Base-by-base conservation (phyloP, 1,284 basidiomycete genomes). In the Megacollybia platyphylla region DNA sequence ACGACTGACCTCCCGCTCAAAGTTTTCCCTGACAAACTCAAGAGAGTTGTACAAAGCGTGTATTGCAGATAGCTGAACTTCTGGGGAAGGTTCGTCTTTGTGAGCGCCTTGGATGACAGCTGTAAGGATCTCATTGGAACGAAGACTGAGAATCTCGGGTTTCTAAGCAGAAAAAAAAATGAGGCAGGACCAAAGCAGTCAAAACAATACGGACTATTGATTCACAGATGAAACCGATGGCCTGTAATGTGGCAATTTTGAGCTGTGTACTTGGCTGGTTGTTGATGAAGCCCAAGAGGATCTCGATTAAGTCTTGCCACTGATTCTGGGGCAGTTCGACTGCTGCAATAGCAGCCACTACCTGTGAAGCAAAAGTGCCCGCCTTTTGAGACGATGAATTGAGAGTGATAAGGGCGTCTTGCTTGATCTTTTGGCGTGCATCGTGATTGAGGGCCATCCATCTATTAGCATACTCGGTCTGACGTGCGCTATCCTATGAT, bases 141-240 rank as follows among this genome's bases (percentile, higher is more conserved):
- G 83, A 42, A 87, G 60, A 40, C 81, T 80, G 47, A 99, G 65
- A 48, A 93, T 84, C 52, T 94, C 89, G 17, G 92, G 89, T 77
- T 87, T 86, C 90, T 96, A 46, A 7, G 44, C 47, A 34, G 29
- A 48, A 44, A 30, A 40, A 40, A 36, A 47, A 18, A 43, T 52
- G n/a, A 32, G 34, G 31, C 39, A 18, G 34, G 40, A 6, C 4
- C 44, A 30, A 37, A 43, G 43, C 39, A 45, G 41, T 40, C 34
- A 46, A 39, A 29, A 44, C 37, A 45, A 36, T 29, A 79, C 91
- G 57, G 54, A 94, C 91, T 64, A 97, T 89, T 40, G 80, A 72
- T 67, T 98, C 96, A 67, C 94, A 98, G 57, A 97, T 91, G 65
- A 86, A 97, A 44, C 94, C 94, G 63, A 98, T 91, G 20, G 93